Evolutionary conservation across 345 rosid genomes (phyloP), one percentile per base, ranked within the genome.

Genomic region (Anastatica hierochuntica): DNA sequence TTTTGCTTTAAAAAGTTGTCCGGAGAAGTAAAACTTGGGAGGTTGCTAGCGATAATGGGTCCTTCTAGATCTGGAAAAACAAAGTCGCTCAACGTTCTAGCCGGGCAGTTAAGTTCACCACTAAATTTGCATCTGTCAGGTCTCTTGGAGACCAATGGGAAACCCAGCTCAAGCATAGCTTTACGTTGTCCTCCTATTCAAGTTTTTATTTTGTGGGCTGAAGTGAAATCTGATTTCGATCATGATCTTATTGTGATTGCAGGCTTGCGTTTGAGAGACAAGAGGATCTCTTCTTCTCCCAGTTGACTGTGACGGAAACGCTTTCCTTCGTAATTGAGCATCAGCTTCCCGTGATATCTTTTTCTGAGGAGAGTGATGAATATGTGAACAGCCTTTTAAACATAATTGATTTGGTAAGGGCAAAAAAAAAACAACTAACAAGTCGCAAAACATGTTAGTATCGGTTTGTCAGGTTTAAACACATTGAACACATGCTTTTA

Each of bases 31-130:
- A 81, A 78, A 69, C 98, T 96, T 1, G 94, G 98, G 59, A 81
- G 88, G 58, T 76, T 92, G 66, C 77, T 87, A 24, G 98, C 98
- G 13, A 77, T 84, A 29, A 92, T 92, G 98, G 96, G 98, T 2
- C 90, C 98, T 4, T 88, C 98, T 4, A 96, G 98, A 10, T 92
- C 98, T 14, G 98, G 98, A 44, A 92, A 87, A 66, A 92, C 98
- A 19, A 84, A 96, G 2, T 69, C 88, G 77, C 83, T 92, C 23
- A 92, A 92, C 57, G 86, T 92, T 73, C 68, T 92, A 34, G 96
- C 94, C 0, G 90, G 95, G 33, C 98, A 88, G 76, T 66, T 88
- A 7, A 41, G 54, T 60, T 81, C 81, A 1, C 83, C 88, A 0
- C 83, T 86, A 3, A 77, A 73, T 31, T 42, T 88, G 67, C 81